Evolutionary conservation across 371 early-diverging fungal genomes (phyloP), one percentile per base, ranked within the genome.

Genomic region (Mortierella sp.): DNA sequence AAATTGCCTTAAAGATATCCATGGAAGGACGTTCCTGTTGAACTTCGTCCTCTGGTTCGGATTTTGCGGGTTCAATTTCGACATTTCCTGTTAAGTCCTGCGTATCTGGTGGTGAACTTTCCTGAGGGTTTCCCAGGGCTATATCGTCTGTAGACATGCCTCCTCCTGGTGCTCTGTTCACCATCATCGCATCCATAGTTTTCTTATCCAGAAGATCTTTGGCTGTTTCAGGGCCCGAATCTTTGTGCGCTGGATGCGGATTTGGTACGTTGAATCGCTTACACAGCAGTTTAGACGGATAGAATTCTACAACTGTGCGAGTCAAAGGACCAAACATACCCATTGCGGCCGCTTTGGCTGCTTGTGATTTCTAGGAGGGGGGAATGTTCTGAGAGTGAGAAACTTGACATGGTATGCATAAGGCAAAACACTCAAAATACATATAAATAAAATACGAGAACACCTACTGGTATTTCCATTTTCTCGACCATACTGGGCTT

Each of bases 1-100:
- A 95, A 61, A 95, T 95, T 10, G 94, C 94, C 68, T 93, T 93
- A 68, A 95, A 95, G n/a, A 95, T 90, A 77, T 95, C 95, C 93
- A 95, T 93, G 0, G 93, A 84, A 2, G 95, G 95, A 62, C 94
- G 85, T 47, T 90, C 92, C 35, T 35, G 35, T 18, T 28, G 60
- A 10, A 70, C 39, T 26, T 49, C 62, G 26, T 63, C 67, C 32
- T 62, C 69, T 1, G 5, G 43, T 8, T 74, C 61, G 4, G 22
- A 40, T 20, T 51, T 30, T 24, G 26, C 58, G 68, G 71, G 66
- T 30, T 62, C 67, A 16, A 51, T 70, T 51, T 78, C 32, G 16
- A 28, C 51, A 2, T 64, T 60, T 5, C 8, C 64, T 11, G 14
- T 14, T 20, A 61, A 16, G 3, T n/a, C 37, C 32, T 47, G 18